phyloP scores from a whole-genome alignment of 1,284 basidiomycete genomes.

The Cutaneotrichosporon sp. region DNA sequence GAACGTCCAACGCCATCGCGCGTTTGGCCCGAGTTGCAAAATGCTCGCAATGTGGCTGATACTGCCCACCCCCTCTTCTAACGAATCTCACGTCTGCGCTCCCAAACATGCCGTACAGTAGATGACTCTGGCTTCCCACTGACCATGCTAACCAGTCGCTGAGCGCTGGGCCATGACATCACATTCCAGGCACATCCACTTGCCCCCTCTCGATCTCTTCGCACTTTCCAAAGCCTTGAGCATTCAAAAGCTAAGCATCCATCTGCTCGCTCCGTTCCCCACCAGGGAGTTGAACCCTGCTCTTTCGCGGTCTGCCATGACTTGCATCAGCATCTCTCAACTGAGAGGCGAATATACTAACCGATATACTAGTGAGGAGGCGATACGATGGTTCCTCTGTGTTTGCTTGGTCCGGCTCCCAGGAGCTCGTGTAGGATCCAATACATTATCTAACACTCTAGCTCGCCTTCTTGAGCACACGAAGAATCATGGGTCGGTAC shows the following conservation, averaged over 20 bases:
- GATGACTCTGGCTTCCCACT: too few relatives aligned
- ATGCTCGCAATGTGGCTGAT: too few relatives aligned
- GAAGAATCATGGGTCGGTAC: conserved; percentile 19
- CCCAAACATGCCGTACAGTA: too few relatives aligned
- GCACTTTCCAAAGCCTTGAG: too few relatives aligned
- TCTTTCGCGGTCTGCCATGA: neutral
- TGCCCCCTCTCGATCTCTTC: too few relatives aligned
- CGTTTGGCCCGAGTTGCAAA: too few relatives aligned
- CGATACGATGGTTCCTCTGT: neutral
- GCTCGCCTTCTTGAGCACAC: conserved; percentile 16
- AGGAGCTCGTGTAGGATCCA: neutral
- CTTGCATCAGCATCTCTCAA: neutral
- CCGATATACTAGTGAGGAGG: conserved; percentile 2
- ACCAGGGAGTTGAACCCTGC: conserved; percentile 3
- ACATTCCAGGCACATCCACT: too few relatives aligned
- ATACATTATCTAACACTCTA: neutral
- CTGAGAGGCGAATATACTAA: conserved; percentile 4
- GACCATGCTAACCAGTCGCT: too few relatives aligned
- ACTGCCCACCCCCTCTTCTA: too few relatives aligned
- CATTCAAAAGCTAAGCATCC: neutral
- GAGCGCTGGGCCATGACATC: too few relatives aligned
- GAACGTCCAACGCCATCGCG: too few relatives aligned
- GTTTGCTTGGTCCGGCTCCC: neutral
- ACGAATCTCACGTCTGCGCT: too few relatives aligned
- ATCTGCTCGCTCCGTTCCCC: neutral